Conservation (phyloP, 2,329 filamentous ascomycete genomes). For the Sphaerulina populicola region DNA sequence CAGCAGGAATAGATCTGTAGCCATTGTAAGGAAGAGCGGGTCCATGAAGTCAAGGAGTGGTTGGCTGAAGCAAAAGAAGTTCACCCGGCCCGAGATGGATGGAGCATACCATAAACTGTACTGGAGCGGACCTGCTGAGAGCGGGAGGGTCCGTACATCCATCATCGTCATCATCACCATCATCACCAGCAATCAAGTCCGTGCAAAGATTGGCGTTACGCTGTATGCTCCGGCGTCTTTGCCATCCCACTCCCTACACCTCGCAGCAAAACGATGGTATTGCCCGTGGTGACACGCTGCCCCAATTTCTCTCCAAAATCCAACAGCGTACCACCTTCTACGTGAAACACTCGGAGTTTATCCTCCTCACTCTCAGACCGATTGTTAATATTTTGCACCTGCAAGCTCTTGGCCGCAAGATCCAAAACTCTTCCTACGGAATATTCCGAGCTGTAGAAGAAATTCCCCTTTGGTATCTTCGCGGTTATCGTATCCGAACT, state of each 20-base stretch:
- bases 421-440: constrained; percentile 79
- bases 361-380: constrained; percentile 66
- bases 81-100: too few species aligned
- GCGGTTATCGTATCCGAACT: constrained; percentile 75
- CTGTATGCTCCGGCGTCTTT: constrained; percentile 25
- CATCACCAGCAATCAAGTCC: too few species aligned
- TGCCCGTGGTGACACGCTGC: constrained; percentile 61
- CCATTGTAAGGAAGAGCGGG: too few species aligned
- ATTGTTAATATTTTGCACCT: constrained; percentile 80
- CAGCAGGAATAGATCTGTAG: too few species aligned
- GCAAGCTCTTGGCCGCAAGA: constrained; percentile 64
- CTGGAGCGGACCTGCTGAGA: too few species aligned
- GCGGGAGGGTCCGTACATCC: too few species aligned
- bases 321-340: constrained; percentile 77
- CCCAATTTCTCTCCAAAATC: constrained; percentile 86
- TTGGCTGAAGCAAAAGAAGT: too few species aligned
- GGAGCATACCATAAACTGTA: too few species aligned
- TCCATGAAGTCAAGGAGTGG: too few species aligned
- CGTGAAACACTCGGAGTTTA: constrained; percentile 79
- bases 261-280: constrained; percentile 80
- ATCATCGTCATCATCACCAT: too few species aligned
- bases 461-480: constrained; percentile 61
- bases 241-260: constrained; percentile 62
- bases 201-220: not conserved
- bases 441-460: constrained; percentile 59